Percentiles rank a stretch among this genome's conserved stretches.
Conservation (phyloP, 2,329 filamentous ascomycete genomes). For the Fusarium globosum region DNA sequence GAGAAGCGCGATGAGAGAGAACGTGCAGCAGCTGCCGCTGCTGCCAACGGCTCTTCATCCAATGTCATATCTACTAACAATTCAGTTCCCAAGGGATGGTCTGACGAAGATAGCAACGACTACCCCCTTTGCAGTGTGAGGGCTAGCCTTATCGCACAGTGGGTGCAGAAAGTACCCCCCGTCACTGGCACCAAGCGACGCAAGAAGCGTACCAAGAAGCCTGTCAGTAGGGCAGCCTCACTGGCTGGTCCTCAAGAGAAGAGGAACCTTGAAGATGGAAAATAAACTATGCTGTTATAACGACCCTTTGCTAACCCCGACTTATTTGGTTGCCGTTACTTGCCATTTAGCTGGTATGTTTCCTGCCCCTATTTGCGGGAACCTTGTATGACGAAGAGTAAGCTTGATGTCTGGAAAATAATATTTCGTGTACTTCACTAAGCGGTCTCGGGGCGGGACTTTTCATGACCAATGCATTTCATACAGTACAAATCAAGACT, state of each 20-base stretch:
- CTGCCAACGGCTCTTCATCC: neutral
- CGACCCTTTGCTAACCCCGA: neutral
- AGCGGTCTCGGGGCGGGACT: neutral
- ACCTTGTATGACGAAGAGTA: neutral
- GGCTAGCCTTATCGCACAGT: conserved; percentile 74
- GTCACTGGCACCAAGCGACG: conserved; percentile 53
- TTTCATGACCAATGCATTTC: neutral
- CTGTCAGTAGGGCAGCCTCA: conserved; percentile 3
- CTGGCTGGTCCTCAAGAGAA: conserved; percentile 23
- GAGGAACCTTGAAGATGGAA: conserved; percentile 12
- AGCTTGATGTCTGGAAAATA: neutral
- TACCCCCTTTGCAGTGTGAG: conserved; percentile 77
- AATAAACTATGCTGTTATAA: neutral
- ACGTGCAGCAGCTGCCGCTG: neutral
- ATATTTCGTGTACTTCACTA: neutral
- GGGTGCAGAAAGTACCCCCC: conserved; percentile 71
- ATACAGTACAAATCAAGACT: conserved; percentile 10
- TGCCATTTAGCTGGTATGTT: neutral
- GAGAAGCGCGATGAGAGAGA: conserved; percentile 66
- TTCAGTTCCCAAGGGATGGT: conserved; percentile 63
- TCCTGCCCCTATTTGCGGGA: neutral
- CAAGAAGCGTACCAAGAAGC: conserved; percentile 51
- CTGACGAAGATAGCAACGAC: conserved; percentile 73
- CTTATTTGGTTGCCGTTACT: neutral
- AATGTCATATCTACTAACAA: neutral